Evolutionary conservation across 495 filamentous ascomycete genomes (phyloP), one percentile per base, ranked within the genome.

Genomic region (Bathelium albidoporum): DNA sequence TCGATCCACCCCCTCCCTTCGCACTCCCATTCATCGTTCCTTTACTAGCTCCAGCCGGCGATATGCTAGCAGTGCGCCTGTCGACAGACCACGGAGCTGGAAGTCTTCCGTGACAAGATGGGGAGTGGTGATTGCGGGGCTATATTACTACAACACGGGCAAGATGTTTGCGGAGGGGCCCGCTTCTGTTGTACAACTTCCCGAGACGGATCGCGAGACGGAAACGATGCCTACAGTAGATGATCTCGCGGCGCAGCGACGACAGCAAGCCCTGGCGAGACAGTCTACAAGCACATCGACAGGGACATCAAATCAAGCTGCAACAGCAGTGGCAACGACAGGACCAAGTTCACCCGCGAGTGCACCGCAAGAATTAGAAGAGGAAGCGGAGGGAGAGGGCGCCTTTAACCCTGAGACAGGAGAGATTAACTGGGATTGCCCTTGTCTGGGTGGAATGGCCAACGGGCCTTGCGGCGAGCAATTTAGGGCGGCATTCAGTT

Each of bases 401-500:
- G 94, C 94, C 0, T 98, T 97, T 78, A 93, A 98, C 75, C 90
- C 90, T 14, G 95, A 97, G 81, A 98, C 94, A 10, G 94, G 94
- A 66, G 94, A 97, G 82, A 98, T 98, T 77, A 97, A 98, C 80
- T 98, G 95, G 95, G 94, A 97, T 73, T 98, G 94, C 76, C 94
- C 95, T 22, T 98, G 94, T 72, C 79, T 98, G 28, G 94, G 94
- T 58, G 94, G 94, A 31, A 98, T 98, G 94, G 94, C 94, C 10
- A 80, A 96, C 75, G 94, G 94, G 0, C 95, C 95, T 39, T 98
- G 93, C 74, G 94, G 95, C 32, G 90, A 93, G 75, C 83, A 97
- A 70, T 98, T 98, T 81, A 88, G 84, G 77, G 86, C 83, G 3
- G 94, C 94, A 0, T 98, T 98, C 70, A 95, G 90, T 83, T 98